Conservation (phyloP, 768 basidiomycete species). For the Tylopilus intermedius region DNA sequence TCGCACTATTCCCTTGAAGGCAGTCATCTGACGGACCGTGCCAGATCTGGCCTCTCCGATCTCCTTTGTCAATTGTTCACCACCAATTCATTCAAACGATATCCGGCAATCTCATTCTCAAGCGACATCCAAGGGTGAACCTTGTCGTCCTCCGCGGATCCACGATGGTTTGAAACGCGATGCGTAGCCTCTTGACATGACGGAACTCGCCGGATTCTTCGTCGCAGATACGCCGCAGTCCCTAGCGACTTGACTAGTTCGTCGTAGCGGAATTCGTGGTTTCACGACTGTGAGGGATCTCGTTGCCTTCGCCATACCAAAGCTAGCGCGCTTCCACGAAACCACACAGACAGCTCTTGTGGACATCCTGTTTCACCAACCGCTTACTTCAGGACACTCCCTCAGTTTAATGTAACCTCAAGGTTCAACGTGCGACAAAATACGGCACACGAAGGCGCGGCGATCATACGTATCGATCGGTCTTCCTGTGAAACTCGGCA, state of each 20-base stretch:
- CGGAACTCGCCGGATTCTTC: constrained; percentile 12
- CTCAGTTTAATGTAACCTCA: constrained; percentile 11
- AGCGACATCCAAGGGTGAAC: constrained; percentile 1
- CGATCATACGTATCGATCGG: constrained; percentile 23
- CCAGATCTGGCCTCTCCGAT: constrained; percentile 22
- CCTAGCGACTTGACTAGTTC: neutral
- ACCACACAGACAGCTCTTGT: neutral
- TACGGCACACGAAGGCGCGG: constrained; percentile 15
- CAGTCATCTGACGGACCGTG: constrained; percentile 13
- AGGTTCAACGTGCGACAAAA: constrained; percentile 11
- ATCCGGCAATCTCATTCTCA: constrained; percentile 3
- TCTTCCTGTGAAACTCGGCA: constrained; percentile 14
- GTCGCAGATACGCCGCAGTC: neutral
- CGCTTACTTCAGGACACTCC: neutral
- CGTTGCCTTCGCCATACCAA: neutral
- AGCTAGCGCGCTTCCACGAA: neutral
- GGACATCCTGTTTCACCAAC: neutral
- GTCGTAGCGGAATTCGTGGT: neutral
- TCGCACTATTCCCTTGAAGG: constrained; percentile 14
- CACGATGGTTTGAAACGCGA: constrained; percentile 20
- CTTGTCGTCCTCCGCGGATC: constrained; percentile 22
- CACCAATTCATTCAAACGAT: neutral
- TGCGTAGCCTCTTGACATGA: constrained; percentile 6
- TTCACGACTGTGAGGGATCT: neutral
- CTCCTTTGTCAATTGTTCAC: neutral